Conservation (phyloP, 176 grass and related monocot species). For the Aegilops umbellulata region DNA sequence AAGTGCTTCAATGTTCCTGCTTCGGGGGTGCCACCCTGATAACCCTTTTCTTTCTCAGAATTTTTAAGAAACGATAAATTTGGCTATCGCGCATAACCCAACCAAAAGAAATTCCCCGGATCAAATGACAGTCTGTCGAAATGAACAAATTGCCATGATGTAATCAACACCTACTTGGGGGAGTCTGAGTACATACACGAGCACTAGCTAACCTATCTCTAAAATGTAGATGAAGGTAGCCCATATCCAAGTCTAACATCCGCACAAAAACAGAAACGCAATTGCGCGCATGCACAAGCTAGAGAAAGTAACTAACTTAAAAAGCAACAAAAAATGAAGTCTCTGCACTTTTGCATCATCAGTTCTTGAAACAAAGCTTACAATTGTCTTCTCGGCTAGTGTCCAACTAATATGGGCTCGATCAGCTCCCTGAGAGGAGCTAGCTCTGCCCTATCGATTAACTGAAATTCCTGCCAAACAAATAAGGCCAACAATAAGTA, state of each 20-base stretch:
- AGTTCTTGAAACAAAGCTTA: neutral
- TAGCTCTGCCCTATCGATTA: constrained; percentile 75
- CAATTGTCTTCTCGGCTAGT: constrained; percentile 17
- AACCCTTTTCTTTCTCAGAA: too few relatives aligned
- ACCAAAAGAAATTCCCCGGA: too few relatives aligned
- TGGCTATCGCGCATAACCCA: too few relatives aligned
- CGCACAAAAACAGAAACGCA: neutral
- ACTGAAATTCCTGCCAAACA: constrained; percentile 61
- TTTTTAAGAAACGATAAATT: too few relatives aligned
- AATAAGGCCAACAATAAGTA: neutral
- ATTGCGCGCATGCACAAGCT: neutral
- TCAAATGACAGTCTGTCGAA: too few relatives aligned
- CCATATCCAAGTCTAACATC: neutral
- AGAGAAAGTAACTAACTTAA: neutral
- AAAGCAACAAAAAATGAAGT: neutral
- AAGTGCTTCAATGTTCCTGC: too few relatives aligned
- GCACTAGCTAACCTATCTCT: neutral
- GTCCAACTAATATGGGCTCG: constrained; percentile 54
- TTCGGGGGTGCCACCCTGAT: too few relatives aligned
- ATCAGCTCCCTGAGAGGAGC: constrained; percentile 72
- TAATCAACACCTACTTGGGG: too few relatives aligned
- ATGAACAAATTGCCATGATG: too few relatives aligned
- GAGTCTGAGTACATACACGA: neutral
- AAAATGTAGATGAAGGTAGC: neutral
- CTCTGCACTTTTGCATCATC: neutral